Conservation (phyloP, 179 eudicot species). For the Patellifolia procumbens region DNA sequence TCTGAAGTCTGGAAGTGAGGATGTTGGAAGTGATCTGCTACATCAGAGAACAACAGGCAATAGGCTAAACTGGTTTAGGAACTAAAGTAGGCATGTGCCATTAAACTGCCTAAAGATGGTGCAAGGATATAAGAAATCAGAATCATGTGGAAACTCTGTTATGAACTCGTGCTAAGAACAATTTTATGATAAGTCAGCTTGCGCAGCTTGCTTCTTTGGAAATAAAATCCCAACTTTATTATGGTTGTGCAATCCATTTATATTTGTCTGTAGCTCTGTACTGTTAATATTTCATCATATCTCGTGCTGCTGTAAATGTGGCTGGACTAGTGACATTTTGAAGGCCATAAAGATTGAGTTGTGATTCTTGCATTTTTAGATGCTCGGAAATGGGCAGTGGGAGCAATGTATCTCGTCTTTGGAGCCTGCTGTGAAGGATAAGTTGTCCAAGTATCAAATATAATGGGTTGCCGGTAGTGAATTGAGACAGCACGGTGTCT, state of each 20-base stretch:
- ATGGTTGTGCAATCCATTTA: neutral
- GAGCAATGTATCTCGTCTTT: constrained; percentile 82
- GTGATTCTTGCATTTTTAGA: constrained; percentile 38
- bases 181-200: neutral
- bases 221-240: neutral
- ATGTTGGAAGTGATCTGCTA: no score
- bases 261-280: neutral
- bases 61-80: no score
- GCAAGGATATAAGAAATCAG: neutral
- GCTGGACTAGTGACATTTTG: neutral
- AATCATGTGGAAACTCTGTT: neutral
- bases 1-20: no score
- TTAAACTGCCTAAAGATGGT: no score
- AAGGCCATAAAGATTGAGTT: neutral
- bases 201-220: neutral
- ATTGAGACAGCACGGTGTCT: constrained; percentile 2
- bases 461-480: constrained; percentile 19
- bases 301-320: neutral
- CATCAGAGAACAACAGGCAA: no score
- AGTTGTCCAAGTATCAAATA: constrained; percentile 63
- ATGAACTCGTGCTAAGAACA: neutral
- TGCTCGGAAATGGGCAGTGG: constrained; percentile 83
- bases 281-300: neutral
- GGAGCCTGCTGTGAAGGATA: constrained; percentile 72
- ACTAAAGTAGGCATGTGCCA: no score